Conservation (phyloP, 2,329 filamentous ascomycete genomes). For the Fusarium proliferatum region DNA sequence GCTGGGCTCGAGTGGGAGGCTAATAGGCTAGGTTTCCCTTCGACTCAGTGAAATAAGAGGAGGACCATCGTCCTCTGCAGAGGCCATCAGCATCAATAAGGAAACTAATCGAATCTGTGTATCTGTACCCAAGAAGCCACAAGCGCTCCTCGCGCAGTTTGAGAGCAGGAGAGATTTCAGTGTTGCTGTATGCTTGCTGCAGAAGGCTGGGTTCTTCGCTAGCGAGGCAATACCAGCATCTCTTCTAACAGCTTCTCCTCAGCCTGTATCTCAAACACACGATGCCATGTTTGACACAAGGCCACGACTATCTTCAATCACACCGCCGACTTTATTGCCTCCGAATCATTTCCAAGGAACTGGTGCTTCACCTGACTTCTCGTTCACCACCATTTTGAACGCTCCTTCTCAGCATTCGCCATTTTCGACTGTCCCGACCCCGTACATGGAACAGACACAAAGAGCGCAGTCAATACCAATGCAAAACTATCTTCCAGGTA, state of each 20-base stretch:
- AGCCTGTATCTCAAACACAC: neutral
- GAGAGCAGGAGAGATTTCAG: slow-evolving; percentile 49
- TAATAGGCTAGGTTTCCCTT: slow-evolving; percentile 45
- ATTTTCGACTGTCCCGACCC: neutral
- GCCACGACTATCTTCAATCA: slow-evolving; percentile 46
- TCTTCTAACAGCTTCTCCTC: neutral
- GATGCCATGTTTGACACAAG: slow-evolving; percentile 13
- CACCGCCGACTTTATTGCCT: neutral
- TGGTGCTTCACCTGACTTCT: slow-evolving; percentile 4
- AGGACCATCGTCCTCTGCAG: neutral
- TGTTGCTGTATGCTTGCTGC: slow-evolving; percentile 47
- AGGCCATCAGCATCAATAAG: slow-evolving; percentile 41
- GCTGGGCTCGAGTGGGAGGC: neutral
- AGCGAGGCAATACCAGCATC: slow-evolving; percentile 24
- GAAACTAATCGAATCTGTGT: slow-evolving; percentile 40
- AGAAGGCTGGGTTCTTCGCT: slow-evolving; percentile 47
- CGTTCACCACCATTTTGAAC: slow-evolving; percentile 32
- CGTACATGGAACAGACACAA: slow-evolving; percentile 10
- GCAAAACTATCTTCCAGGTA: neutral
- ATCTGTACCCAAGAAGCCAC: slow-evolving; percentile 38
- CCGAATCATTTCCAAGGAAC: neutral
- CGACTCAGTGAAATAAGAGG: slow-evolving; percentile 44
- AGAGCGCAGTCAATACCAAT: slow-evolving; percentile 23
- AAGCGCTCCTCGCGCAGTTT: slow-evolving; percentile 45
- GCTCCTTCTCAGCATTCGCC: neutral